Percentiles rank a stretch among this genome's conserved stretches.
phyloP scores from a whole-genome alignment of 2,329 filamentous ascomycete species.

The Macrophomina phaseolina region DNA sequence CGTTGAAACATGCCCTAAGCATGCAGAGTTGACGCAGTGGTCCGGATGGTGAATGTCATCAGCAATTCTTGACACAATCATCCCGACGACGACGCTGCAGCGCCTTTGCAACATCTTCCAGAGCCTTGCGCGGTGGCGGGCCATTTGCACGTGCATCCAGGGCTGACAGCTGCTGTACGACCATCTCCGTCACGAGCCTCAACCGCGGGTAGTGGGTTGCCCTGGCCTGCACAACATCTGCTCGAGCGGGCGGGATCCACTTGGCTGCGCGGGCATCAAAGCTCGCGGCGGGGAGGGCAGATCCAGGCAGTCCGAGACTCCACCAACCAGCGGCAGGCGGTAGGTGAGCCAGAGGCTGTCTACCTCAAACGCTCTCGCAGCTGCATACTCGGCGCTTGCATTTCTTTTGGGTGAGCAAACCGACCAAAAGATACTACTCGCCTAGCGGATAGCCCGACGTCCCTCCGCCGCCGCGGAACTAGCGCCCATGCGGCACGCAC shows the following conservation, averaged over 20 bases:
- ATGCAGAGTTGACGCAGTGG: too few relatives aligned
- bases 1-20: too few relatives aligned
- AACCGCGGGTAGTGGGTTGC: constrained; percentile 3
- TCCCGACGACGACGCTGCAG: too few relatives aligned
- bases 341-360: constrained; percentile 7
- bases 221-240: constrained; percentile 20
- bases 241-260: constrained; percentile 25
- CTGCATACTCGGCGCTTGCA: constrained; percentile 22
- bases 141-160: constrained; percentile 5
- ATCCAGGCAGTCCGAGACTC: constrained; percentile 11
- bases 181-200: constrained; percentile 26
- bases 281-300: constrained; percentile 22
- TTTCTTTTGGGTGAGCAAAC: constrained; percentile 26
- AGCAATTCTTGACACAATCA: too few relatives aligned
- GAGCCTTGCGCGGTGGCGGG: background rate
- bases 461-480: constrained; percentile 10
- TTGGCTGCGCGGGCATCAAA: constrained; percentile 26
- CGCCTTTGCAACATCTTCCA: too few relatives aligned
- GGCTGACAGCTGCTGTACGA: constrained; percentile 26
- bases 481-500: constrained; percentile 8
- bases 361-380: constrained; percentile 22
- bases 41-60: too few relatives aligned
- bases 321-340: constrained; percentile 16
- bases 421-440: constrained; percentile 23
- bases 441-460: constrained; percentile 22